A percentile compares a stretch with the other conserved stretches of the same genome.
Conservation (phyloP, 2,329 filamentous ascomycete genomes). For the Penicillium sp. region DNA sequence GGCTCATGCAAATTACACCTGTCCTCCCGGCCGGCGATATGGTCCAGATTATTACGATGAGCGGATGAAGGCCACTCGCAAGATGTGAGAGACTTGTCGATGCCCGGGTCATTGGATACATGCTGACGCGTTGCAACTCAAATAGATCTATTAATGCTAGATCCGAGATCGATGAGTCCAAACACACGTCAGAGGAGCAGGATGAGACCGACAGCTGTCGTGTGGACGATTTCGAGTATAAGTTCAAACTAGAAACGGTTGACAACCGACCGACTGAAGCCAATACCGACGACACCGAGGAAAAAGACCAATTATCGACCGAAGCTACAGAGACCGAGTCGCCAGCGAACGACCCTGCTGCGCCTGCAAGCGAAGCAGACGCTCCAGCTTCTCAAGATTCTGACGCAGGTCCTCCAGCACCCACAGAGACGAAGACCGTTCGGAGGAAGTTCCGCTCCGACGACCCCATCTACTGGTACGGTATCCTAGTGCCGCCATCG, state of each 20-base stretch:
- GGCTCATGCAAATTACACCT: conserved; percentile 51
- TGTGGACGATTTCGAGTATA: neutral
- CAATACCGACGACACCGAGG: conserved; percentile 1
- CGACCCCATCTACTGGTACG: conserved; percentile 53
- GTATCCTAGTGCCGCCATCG: conserved; percentile 48
- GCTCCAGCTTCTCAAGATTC: neutral
- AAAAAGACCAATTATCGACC: neutral
- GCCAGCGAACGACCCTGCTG: neutral
- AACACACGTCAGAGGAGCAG: neutral
- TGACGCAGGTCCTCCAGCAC: neutral
- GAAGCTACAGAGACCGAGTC: neutral
- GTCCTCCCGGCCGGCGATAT: conserved; percentile 47
- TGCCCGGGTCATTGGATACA: neutral
- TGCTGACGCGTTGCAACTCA: conserved; percentile 4
- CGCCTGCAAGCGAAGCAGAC: neutral
- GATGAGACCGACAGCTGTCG: neutral
- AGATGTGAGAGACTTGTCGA: conserved; percentile 32
- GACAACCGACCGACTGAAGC: neutral
- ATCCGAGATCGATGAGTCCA: neutral
- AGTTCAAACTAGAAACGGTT: conserved; percentile 6
- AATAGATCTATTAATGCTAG: conserved; percentile 18
- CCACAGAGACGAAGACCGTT: neutral
- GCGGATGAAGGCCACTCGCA: conserved; percentile 51
- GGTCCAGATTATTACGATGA: conserved; percentile 54
- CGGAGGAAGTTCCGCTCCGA: conserved; percentile 27